phyloP scores from a whole-genome alignment of 352 stramenopile species.

The Pythium dissotocum region DNA sequence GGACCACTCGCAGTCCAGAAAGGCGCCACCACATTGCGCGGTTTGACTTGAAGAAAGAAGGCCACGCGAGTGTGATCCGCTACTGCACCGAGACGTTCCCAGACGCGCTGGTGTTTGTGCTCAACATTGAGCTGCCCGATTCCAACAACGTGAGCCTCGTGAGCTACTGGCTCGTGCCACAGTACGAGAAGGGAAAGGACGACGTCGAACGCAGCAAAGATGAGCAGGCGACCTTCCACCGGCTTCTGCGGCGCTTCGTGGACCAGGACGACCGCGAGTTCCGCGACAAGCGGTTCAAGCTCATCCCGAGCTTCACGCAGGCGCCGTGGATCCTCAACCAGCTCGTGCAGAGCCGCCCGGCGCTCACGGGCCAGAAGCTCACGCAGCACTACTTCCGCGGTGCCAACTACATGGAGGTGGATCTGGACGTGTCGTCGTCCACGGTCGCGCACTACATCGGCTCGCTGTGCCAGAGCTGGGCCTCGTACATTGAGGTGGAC shows the following conservation, averaged over 20 bases:
- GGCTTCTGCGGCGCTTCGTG: constrained; percentile 58
- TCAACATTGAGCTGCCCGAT: constrained; percentile 85
- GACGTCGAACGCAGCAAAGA: background rate
- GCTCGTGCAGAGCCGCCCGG: constrained; percentile 81
- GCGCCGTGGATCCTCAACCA: constrained; percentile 83
- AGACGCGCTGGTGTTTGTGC: constrained; percentile 76
- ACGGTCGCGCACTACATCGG: constrained; percentile 77
- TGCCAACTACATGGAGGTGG: constrained; percentile 85
- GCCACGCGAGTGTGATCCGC: constrained; percentile 49
- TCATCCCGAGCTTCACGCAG: constrained; percentile 86
- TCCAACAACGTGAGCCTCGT: constrained; percentile 71
- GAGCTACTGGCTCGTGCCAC: constrained; percentile 70
- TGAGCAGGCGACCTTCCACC: constrained; percentile 47
- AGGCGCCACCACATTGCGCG: constrained; percentile 59
- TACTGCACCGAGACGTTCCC: constrained; percentile 48
- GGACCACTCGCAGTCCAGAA: constrained; percentile 43
- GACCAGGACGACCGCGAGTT: constrained; percentile 47
- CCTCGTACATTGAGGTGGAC: constrained; percentile 73
- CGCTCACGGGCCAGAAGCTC: constrained; percentile 84
- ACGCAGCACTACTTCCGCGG: constrained; percentile 83
- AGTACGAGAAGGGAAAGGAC: constrained; percentile 4
- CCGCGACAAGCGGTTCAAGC: constrained; percentile 83
- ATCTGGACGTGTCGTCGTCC: constrained; percentile 83
- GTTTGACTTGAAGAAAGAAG: constrained; percentile 37
- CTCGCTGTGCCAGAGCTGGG: constrained; percentile 78